These are phyloP conservation scores for Breynia disticha DNA, from an alignment of 441 rosid genomes.

Conservation along the genomic window DNA sequence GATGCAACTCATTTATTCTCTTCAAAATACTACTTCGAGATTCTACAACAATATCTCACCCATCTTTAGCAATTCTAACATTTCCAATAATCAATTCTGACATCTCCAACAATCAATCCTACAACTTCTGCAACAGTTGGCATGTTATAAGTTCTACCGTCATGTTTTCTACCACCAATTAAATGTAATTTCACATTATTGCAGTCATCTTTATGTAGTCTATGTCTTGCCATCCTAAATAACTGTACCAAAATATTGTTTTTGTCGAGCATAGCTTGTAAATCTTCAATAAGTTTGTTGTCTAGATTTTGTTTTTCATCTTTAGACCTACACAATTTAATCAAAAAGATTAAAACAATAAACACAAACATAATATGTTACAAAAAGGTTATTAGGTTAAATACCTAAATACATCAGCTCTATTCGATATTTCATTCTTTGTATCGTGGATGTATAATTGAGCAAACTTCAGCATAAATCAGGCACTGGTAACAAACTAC, in stretches of 20 bases:
- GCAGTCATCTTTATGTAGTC: background rate
- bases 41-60: background rate
- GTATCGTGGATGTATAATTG: constrained; percentile 15
- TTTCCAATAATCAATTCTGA: too few species aligned
- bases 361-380: too few species aligned
- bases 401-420: too few species aligned
- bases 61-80: too few species aligned
- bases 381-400: too few species aligned
- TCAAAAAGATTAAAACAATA: too few species aligned
- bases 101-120: background rate
- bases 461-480: background rate
- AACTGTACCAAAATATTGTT: background rate
- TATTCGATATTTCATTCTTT: background rate
- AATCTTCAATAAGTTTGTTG: background rate
- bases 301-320: too few species aligned
- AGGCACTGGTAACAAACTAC: constrained; percentile 10
- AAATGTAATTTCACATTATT: background rate
- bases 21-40: background rate
- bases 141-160: background rate
- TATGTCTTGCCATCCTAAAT: too few species aligned
- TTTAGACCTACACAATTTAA: too few species aligned
- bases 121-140: background rate
- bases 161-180: background rate
- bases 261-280: background rate
- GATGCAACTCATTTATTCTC: constrained; percentile 1